Evolutionary conservation across 1,284 basidiomycete species (phyloP), one percentile per base, ranked within the genome.

Genomic region (Rhodotorula sp.): DNA sequence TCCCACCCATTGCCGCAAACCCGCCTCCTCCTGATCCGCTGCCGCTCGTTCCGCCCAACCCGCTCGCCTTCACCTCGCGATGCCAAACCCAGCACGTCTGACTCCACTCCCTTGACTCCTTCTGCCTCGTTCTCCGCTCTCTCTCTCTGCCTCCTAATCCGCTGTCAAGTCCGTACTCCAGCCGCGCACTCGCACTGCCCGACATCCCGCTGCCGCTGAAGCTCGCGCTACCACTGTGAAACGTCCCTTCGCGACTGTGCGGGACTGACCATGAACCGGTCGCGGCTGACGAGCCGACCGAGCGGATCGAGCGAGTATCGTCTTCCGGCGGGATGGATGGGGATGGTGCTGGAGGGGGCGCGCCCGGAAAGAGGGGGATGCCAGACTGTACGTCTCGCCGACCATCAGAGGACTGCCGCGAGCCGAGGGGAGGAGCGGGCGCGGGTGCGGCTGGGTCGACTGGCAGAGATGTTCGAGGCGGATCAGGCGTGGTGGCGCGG

Each of bases 61-160:
- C 13, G n/a, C 11, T 32, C 44, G 49, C 49, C 27, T 64, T 66
- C 39, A 44, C 39, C 15, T 56, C 55, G 2, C 61, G 44, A 49
- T 65, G 66, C 73, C 74, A 75, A 1, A 73, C 59, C 71, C 68
- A 67, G 36, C 71, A 75, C 1, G 62, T 39, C 67, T 75, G 74
- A 39, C 64, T 68, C 74, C 74, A 75, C 52, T 75, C 74, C 49
- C 67, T 62, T 29, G 64, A 57, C 36, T 75, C 71, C 15, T 52
- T 58, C 63, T 69, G 70, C 57, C 73, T 17, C 22, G 68, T 30
- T 10, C 59, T 39, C n/a, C 44, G 24, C 29, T 32, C 48, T 20
- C 27, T 46, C 24, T 54, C 29, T 39, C 34, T 22, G 30, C n/a
- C 39, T 44, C 39, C 39, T 17, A 17, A 44, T 15, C 39, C 39